Conservation (phyloP, 2,329 filamentous ascomycete genomes). For the Sporothrix brasiliensis region DNA sequence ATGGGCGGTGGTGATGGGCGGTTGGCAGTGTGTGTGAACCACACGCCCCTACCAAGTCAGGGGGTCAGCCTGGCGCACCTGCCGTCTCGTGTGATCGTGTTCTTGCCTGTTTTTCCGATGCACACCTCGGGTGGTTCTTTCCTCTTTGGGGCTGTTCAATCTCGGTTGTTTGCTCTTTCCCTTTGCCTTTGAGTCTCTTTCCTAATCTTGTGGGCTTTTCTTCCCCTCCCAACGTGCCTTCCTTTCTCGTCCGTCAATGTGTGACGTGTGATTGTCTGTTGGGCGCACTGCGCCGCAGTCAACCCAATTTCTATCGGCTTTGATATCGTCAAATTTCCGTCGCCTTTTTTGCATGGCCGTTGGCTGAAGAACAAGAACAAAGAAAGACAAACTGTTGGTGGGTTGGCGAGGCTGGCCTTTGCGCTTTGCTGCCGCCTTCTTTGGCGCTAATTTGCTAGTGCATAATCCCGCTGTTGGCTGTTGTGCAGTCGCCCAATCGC, state of each 20-base stretch:
- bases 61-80: not conserved
- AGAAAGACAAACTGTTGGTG: not conserved
- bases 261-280: not conserved
- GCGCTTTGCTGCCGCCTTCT: not conserved
- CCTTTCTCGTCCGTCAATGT: not conserved
- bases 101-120: not conserved
- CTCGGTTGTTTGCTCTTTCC: slow-evolving; percentile 1
- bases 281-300: not conserved
- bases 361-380: not conserved
- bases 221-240: not conserved
- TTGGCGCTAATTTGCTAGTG: slow-evolving; percentile 12
- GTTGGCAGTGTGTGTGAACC: not conserved
- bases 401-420: slow-evolving; percentile 20
- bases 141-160: not conserved
- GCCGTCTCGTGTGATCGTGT: not conserved
- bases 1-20: not conserved
- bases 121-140: slow-evolving; percentile 1
- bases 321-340: not conserved
- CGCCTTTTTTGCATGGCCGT: not conserved
- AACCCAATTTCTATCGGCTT: not conserved
- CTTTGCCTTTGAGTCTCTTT: not conserved
- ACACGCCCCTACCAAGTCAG: slow-evolving; percentile 7
- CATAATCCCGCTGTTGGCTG: not conserved
- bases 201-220: not conserved
- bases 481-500: not conserved